phyloP scores from a whole-genome alignment of 2,329 filamentous ascomycete species.

The Colletotrichum aenigma region DNA sequence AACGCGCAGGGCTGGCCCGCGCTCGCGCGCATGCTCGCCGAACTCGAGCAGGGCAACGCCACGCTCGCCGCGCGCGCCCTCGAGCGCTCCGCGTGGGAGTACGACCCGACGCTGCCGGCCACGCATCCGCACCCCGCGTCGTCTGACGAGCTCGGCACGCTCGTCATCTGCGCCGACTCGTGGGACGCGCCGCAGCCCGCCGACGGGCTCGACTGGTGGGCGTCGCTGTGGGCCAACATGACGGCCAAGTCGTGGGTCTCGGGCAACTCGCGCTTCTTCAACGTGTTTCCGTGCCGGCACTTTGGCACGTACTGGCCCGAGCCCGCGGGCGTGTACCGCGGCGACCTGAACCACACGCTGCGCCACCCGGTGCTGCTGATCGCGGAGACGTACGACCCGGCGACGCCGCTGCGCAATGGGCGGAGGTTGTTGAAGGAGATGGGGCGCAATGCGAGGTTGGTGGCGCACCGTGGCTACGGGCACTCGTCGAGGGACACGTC shows the following conservation, averaged over 20 bases:
- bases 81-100: constrained; percentile 42
- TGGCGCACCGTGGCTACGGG: constrained; percentile 55
- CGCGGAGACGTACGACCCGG: constrained; percentile 54
- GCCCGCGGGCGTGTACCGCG: constrained; percentile 51
- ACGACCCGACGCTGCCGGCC: constrained; percentile 40
- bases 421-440: constrained; percentile 47
- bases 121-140: constrained; percentile 30
- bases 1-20: constrained; percentile 46
- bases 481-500: constrained; percentile 51
- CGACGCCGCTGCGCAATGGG: constrained; percentile 53
- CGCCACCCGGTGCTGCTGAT: constrained; percentile 50
- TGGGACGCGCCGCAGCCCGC: constrained; percentile 46
- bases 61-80: constrained; percentile 44
- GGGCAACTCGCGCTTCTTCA: constrained; percentile 50
- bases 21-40: constrained; percentile 43
- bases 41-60: constrained; percentile 49
- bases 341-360: constrained; percentile 47
- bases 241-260: constrained; percentile 48
- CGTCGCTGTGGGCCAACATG: constrained; percentile 51
- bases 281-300: constrained; percentile 50
- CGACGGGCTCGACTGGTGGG: constrained; percentile 48
- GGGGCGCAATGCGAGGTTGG: constrained; percentile 50
- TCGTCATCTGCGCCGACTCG: constrained; percentile 52
- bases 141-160: constrained; percentile 40
- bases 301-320: constrained; percentile 49